Evolutionary conservation across 2,329 filamentous ascomycete genomes (phyloP), one percentile per base, ranked within the genome.

Genomic region (Aspergillus udagawae): DNA sequence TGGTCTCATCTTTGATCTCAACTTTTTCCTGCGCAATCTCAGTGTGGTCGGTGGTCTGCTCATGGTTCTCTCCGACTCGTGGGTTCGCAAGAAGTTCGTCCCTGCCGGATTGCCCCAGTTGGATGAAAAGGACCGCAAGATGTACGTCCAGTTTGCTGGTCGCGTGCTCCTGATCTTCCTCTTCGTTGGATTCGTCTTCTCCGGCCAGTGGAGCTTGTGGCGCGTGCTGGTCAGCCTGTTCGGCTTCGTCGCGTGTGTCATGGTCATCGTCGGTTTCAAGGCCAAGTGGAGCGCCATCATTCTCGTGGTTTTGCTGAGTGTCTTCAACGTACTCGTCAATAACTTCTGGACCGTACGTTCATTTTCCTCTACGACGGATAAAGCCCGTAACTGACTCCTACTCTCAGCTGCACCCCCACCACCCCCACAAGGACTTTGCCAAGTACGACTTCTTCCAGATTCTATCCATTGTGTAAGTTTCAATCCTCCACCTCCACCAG

Each of bases 371-470:
- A 3, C 41, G 12, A 50, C 3, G 58, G 32, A 14, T 21, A 23
- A 44, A 23, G 8, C 53, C 21, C 17, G 35, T 59, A 28, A 60
- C 64, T 71, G 38, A 67, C 58, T 28, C 50, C 48, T 57, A 20
- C 32, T 58, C 62, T 49, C 66, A 96, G 90, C 91, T 99, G 65
- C 93, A 97, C 81, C 89, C 93, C 66, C 90, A 96, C 80, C 94
- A 99, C 82, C 94, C 94, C 51, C 93, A 97, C 84, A 97, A 97
- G 86, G 94, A 99, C 78, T 99, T 99, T 74, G 94, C 94, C 82
- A 99, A 99, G 81, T 99, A 99, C 85, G 94, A 99, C 77, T 99
- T 99, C 83, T 99, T 99, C 87, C 94, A 99, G 82, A 97, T 97
- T 69, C 83, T 99, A 55, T 99, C 94, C 53, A 99, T 99, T 74